Conservation (phyloP, 2,329 filamentous ascomycete genomes). For the Colletotrichum sp. region DNA sequence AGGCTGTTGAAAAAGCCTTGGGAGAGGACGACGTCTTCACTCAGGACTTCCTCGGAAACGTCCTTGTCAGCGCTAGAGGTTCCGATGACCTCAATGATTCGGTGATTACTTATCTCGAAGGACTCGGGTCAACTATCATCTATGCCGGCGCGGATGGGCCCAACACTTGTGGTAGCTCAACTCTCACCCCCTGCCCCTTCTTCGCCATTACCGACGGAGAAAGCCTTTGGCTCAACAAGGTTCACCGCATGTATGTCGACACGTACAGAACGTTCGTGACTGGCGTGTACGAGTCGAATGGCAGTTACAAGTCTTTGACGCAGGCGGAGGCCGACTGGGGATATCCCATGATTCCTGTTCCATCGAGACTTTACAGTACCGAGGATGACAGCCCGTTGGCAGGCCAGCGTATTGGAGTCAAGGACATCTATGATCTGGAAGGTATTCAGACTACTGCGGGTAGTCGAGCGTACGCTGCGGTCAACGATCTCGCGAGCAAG, state of each 20-base stretch:
- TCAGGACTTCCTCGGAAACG: not conserved
- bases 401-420: slow-evolving; percentile 39
- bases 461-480: slow-evolving; percentile 63
- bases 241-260: not conserved
- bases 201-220: not conserved
- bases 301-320: not conserved
- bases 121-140: not conserved
- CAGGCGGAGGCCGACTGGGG: not conserved
- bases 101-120: not conserved
- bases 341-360: slow-evolving; percentile 34
- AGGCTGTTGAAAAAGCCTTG: not conserved
- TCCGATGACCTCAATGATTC: not conserved
- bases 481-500: slow-evolving; percentile 49
- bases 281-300: slow-evolving; percentile 2
- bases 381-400: slow-evolving; percentile 37
- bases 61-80: not conserved
- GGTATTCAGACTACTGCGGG: slow-evolving; percentile 60
- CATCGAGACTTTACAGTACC: slow-evolving; percentile 39
- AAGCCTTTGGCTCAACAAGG: not conserved
- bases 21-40: not conserved
- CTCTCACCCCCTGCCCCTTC: not conserved
- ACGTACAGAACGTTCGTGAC: slow-evolving; percentile 1
- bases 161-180: not conserved
- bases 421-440: slow-evolving; percentile 36
- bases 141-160: not conserved